Evolutionary conservation across 1,284 basidiomycete species (phyloP).

Genomic region (Sporisorium graminicola): DNA sequence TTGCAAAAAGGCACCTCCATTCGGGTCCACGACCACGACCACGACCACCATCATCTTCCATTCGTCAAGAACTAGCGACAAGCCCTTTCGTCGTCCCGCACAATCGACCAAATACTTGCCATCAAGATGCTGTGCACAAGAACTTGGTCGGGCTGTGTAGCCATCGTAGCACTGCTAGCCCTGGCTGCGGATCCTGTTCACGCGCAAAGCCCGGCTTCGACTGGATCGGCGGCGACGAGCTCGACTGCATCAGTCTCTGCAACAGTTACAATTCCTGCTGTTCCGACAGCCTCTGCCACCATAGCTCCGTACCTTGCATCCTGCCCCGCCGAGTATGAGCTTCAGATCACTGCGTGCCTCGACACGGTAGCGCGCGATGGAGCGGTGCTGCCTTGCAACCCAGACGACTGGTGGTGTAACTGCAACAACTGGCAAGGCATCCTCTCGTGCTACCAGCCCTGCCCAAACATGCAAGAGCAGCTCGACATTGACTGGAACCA

Average conservation of each 20-base stretch:
- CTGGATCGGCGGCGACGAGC: neutral
- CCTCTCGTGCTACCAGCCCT: conserved; percentile 30
- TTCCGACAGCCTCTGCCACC: conserved; percentile 10
- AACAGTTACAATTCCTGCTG: conserved; percentile 9
- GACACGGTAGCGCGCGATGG: conserved; percentile 33
- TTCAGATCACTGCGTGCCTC: conserved; percentile 25
- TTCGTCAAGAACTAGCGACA: neutral
- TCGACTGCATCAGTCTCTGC: conserved; percentile 13
- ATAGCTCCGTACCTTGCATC: conserved; percentile 20
- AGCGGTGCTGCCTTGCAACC: conserved; percentile 30
- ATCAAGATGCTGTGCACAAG: conserved; percentile 14
- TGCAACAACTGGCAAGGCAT: conserved; percentile 38
- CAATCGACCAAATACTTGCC: neutral
- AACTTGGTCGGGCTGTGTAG: conserved; percentile 8
- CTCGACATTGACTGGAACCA: conserved; percentile 31
- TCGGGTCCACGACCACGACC: neutral
- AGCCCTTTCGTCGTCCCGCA: neutral
- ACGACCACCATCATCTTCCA: neutral
- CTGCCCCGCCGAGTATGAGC: conserved; percentile 25
- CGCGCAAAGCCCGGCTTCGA: conserved; percentile 14
- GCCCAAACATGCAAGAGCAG: conserved; percentile 26
- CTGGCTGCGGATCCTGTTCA: neutral
- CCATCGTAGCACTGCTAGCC: conserved; percentile 7
- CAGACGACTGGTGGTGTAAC: conserved; percentile 37
- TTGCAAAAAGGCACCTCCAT: neutral